Conservation (phyloP, 2,329 filamentous ascomycete genomes). For the Septoria linicola region DNA sequence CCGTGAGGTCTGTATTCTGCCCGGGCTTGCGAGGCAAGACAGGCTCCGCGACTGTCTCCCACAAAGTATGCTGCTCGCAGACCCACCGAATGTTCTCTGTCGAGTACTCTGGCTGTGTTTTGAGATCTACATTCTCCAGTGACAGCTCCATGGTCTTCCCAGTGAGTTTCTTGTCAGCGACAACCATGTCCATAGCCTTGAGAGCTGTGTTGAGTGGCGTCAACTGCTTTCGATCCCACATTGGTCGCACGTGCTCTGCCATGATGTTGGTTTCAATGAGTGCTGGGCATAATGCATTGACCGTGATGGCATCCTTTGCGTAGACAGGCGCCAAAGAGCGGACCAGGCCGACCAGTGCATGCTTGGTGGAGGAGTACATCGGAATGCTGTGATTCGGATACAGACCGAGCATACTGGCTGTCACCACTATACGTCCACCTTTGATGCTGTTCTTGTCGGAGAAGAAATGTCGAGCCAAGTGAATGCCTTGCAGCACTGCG, state of each 20-base stretch:
- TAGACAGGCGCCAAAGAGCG: slow-evolving; percentile 35
- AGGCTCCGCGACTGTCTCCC: slow-evolving; percentile 34
- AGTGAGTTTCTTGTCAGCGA: slow-evolving; percentile 36
- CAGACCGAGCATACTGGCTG: slow-evolving; percentile 27
- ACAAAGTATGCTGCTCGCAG: slow-evolving; percentile 36
- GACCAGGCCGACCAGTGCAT: slow-evolving; percentile 35
- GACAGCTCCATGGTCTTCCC: slow-evolving; percentile 45
- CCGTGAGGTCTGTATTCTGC: slow-evolving; percentile 12
- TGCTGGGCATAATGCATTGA: slow-evolving; percentile 41
- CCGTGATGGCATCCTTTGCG: slow-evolving; percentile 37
- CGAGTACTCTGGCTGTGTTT: slow-evolving; percentile 40
- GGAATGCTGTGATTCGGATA: slow-evolving; percentile 25
- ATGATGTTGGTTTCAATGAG: slow-evolving; percentile 40
- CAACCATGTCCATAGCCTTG: slow-evolving; percentile 38
- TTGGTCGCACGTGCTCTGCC: slow-evolving; percentile 29
- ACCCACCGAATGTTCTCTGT: slow-evolving; percentile 45
- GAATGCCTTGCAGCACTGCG: slow-evolving; percentile 44
- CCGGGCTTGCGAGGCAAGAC: slow-evolving; percentile 21
- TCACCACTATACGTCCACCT: slow-evolving; percentile 44
- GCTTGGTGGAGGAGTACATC: slow-evolving; percentile 28
- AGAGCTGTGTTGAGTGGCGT: slow-evolving; percentile 40
- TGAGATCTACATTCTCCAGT: slow-evolving; percentile 44
- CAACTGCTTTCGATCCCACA: slow-evolving; percentile 38
- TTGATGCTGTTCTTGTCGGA: slow-evolving; percentile 37
- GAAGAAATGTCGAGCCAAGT: slow-evolving; percentile 46